Conservation (phyloP, 2,329 filamentous ascomycete genomes). For the Penicillium sp. region DNA sequence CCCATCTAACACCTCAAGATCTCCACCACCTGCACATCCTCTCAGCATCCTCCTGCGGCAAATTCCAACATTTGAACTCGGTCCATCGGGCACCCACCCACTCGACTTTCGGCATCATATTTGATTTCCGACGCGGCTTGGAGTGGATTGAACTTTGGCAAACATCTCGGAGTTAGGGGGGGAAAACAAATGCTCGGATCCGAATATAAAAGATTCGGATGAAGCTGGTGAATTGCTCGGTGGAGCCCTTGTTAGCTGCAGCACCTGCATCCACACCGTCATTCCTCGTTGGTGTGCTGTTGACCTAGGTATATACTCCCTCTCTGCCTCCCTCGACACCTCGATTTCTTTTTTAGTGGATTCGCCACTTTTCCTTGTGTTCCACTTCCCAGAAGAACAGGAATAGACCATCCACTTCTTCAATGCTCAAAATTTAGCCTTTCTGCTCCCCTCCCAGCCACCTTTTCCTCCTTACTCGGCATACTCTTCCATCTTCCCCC, state of each 20-base stretch:
- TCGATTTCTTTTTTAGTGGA: neutral
- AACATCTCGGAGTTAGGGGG: neutral
- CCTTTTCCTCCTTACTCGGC: neutral
- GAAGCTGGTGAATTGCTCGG: slow-evolving; percentile 2
- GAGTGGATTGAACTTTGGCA: neutral
- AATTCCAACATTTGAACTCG: slow-evolving; percentile 10
- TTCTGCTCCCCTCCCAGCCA: neutral
- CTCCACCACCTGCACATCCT: neutral
- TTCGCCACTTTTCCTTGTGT: neutral
- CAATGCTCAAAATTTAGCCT: neutral
- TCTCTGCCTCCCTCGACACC: neutral
- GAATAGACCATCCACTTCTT: neutral
- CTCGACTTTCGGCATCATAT: neutral
- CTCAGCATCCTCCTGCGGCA: neutral
- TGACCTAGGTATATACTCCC: neutral
- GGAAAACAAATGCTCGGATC: neutral
- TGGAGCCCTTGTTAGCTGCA: slow-evolving; percentile 23
- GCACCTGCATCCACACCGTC: slow-evolving; percentile 32
- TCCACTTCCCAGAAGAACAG: neutral
- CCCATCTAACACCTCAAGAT: too few relatives aligned
- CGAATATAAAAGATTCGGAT: slow-evolving; percentile 3
- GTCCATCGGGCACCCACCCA: slow-evolving; percentile 14
- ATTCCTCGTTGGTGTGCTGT: slow-evolving; percentile 16
- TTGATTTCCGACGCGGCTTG: slow-evolving; percentile 4
- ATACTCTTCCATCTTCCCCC: neutral